These are phyloP conservation scores for Colletotrichum sp. DNA, from an alignment of 2,329 filamentous ascomycete species.

Conservation along the genomic window DNA sequence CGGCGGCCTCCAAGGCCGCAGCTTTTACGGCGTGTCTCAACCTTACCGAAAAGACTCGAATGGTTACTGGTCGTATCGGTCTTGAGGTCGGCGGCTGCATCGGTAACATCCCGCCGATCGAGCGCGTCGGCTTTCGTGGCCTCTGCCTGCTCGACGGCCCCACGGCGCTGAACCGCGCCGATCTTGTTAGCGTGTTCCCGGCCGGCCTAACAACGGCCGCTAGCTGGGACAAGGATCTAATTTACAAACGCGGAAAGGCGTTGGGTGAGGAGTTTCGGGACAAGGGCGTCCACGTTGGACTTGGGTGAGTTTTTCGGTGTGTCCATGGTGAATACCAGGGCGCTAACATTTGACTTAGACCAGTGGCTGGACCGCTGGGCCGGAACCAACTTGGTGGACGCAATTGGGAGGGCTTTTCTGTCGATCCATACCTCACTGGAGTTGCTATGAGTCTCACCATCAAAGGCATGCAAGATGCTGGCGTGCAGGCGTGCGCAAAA, in stretches of 20 bases:
- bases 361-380: conserved; percentile 77
- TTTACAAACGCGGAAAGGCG: conserved; percentile 71
- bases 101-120: conserved; percentile 63
- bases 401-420: conserved; percentile 85
- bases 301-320: conserved; percentile 50
- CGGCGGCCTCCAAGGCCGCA: conserved; percentile 75
- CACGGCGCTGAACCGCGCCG: conserved; percentile 62
- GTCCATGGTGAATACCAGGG: background rate
- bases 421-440: conserved; percentile 76
- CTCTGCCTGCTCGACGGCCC: conserved; percentile 85
- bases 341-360: conserved; percentile 34
- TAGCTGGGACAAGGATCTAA: conserved; percentile 80
- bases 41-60: conserved; percentile 76
- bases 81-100: conserved; percentile 77
- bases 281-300: conserved; percentile 75
- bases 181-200: conserved; percentile 66
- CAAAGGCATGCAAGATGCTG: conserved; percentile 55
- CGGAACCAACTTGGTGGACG: conserved; percentile 75
- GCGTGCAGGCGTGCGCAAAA: conserved; percentile 46
- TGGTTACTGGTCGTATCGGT: conserved; percentile 76
- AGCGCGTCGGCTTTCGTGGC: conserved; percentile 68
- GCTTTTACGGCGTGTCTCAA: conserved; percentile 72
- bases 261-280: conserved; percentile 73
- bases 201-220: conserved; percentile 80
- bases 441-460: conserved; percentile 69